Evolutionary conservation across 1,139 yeast genomes (phyloP).

Genomic region (Zygoascus sp.): DNA sequence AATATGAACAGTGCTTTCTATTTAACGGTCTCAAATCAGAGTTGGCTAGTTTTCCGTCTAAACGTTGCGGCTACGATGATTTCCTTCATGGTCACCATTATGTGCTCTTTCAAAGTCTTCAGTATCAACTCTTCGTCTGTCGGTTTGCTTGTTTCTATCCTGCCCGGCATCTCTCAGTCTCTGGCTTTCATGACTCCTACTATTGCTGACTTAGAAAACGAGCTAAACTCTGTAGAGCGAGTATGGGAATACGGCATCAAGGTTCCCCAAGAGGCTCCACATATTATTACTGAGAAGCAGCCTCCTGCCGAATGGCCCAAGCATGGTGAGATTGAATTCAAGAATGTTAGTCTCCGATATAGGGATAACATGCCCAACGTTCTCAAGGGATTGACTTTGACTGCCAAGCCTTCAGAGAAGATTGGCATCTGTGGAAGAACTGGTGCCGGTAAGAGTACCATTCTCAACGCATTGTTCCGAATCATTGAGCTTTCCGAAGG

Average conservation of each 20-base stretch:
- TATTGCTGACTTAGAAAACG: constrained; percentile 68
- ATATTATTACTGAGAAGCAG: constrained; percentile 26
- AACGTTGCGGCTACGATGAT: constrained; percentile 46
- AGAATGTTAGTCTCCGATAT: constrained; percentile 58
- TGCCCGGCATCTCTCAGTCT: constrained; percentile 29
- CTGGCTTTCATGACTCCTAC: constrained; percentile 36
- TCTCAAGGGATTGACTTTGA: constrained; percentile 48
- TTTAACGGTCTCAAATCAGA: constrained; percentile 57
- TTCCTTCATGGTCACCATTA: constrained; percentile 44
- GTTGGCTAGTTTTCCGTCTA: constrained; percentile 69
- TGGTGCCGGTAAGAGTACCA: constrained; percentile 72
- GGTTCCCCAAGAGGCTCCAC: constrained; percentile 56
- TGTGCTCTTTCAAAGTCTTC: constrained; percentile 57
- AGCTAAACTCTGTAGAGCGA: constrained; percentile 77
- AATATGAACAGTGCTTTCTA: constrained; percentile 65
- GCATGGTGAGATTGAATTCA: constrained; percentile 52
- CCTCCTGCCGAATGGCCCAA: constrained; percentile 57
- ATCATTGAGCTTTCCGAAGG: constrained; percentile 52
- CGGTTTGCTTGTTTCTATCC: constrained; percentile 50
- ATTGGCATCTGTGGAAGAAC: constrained; percentile 74
- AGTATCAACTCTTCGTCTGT: constrained; percentile 55
- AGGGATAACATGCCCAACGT: constrained; percentile 71
- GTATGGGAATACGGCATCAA: constrained; percentile 61
- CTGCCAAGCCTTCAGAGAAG: constrained; percentile 48
- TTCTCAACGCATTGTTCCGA: constrained; percentile 59